These are phyloP conservation scores for Gossypium herbaceum DNA, from an alignment of 345 rosid species.

Conservation along the genomic window DNA sequence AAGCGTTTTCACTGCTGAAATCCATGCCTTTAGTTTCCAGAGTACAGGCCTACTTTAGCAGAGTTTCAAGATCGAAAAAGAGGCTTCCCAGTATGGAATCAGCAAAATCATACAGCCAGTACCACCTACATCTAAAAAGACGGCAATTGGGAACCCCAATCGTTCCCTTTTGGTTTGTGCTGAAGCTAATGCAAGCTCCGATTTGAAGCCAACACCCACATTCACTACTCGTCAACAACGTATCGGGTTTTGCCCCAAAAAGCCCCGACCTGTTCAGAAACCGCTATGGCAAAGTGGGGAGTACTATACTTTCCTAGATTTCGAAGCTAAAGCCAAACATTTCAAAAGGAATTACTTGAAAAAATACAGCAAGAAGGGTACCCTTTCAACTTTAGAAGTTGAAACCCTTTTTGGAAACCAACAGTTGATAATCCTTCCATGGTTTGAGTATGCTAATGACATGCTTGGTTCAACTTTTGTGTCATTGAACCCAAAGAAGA, in stretches of 20 bases:
- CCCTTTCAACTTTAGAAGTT: conserved; percentile 61
- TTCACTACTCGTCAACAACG: conserved; percentile 98
- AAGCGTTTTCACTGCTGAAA: conserved; percentile 81
- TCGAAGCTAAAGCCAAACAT: conserved; percentile 75
- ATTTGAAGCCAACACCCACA: conserved; percentile 58
- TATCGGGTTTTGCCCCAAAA: conserved; percentile 98
- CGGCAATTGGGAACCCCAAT: conserved; percentile 67
- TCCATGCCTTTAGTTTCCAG: conserved; percentile 83
- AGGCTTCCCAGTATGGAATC: conserved; percentile 89
- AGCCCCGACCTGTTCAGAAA: conserved; percentile 77
- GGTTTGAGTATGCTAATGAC: conserved; percentile 95
- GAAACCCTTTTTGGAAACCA: conserved; percentile 97
- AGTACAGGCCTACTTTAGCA: conserved; percentile 69
- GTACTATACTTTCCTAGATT: conserved; percentile 70
- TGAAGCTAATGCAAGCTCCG: conserved; percentile 25
- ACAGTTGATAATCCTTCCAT: conserved; percentile 84
- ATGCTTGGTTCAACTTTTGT: conserved; percentile 95
- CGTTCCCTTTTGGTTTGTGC: conserved; percentile 71
- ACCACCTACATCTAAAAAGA: conserved; percentile 58
- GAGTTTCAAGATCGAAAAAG: conserved; percentile 98
- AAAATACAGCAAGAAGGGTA: conserved; percentile 51
- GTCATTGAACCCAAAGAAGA: conserved; percentile 42
- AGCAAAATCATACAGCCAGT: conserved; percentile 96
- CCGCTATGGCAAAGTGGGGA: conserved; percentile 99
- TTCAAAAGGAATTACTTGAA: conserved; percentile 66